These are phyloP conservation scores for Xylaria sp. DNA, from an alignment of 2,329 filamentous ascomycete species.

Conservation along the genomic window DNA sequence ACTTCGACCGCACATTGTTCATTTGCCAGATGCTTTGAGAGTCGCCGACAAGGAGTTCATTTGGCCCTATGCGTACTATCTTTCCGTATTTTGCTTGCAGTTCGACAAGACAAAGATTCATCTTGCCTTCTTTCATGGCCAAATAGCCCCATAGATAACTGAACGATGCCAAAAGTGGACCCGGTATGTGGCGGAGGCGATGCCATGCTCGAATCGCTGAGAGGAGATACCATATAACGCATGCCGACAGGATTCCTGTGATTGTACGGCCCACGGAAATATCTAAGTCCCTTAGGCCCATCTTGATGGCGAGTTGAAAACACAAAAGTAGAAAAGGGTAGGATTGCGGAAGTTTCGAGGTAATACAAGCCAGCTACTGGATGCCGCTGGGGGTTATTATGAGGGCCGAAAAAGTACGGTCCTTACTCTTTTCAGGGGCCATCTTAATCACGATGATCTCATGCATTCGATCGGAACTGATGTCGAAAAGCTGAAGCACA, in stretches of 20 bases:
- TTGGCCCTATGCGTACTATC: constrained; percentile 29
- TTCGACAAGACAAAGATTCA: constrained; percentile 18
- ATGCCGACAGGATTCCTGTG: constrained; percentile 4
- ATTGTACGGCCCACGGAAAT: background rate
- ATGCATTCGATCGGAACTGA: background rate
- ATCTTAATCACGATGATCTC: background rate
- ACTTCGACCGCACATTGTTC: constrained; percentile 28
- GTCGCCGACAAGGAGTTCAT: constrained; percentile 26
- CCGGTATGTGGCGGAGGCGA: constrained; percentile 27
- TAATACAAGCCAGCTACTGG: background rate
- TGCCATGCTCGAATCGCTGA: constrained; percentile 21
- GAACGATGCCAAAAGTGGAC: constrained; percentile 25
- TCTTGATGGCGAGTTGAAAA: background rate
- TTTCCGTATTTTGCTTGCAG: constrained; percentile 28
- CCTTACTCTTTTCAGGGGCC: no score
- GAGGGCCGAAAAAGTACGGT: background rate
- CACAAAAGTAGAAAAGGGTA: background rate
- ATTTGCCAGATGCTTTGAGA: constrained; percentile 27
- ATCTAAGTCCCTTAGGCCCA: constrained; percentile 1
- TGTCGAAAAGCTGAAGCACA: no score
- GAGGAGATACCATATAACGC: constrained; percentile 16
- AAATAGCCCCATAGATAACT: constrained; percentile 28
- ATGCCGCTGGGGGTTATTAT: background rate
- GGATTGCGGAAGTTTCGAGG: background rate
- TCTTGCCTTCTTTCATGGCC: constrained; percentile 18